Base-by-base conservation (phyloP, 1,139 yeast species). In the Debaryomycetaceae sp. region DNA sequence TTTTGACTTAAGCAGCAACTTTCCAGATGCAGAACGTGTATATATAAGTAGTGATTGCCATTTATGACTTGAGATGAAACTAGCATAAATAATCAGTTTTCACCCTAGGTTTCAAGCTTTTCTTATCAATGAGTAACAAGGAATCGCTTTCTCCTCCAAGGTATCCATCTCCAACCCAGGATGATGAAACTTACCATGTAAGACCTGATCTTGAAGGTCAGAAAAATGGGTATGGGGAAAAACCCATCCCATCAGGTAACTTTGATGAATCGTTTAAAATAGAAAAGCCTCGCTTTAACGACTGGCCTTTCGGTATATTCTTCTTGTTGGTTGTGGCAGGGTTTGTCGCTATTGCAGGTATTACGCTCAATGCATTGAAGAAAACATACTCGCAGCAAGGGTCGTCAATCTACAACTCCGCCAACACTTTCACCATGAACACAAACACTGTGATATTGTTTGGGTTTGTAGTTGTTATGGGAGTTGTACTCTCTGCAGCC, bases 371-470 rank as follows among this genome's bases (percentile, higher is more conserved):
- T 49, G 83, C 87, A 7, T 83, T 86, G 65, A 67, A 75, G 11
- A 51, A 66, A 33, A 76, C 81, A 6, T 73, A 76, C 52, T 64
- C 77, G 19, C 68, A 65, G 42, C 78, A 78, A 47, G 91, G 92
- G n/a, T 64, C 77, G 9, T 78, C 87, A 2, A 83, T 86, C 45
- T 85, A 88, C 61, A 65, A 71, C 40, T 56, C 75, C 11, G 56
- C 63, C 22, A 69, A 77, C 42, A 55, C 74, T 13, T 83, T 84
- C 56, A 75, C 88, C 4, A 57, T 87, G 59, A 81, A 84, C 62
- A 79, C 92, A 22, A 84, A 84, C 56, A 82, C 95, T 6, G 75
- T 86, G 16, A 73, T 87, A 40, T 65, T 89, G 51, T 76, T 88
- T 58, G 78, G 80, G 1, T 84, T 87, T 56, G 78, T 83, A 14